Evolutionary conservation across 495 filamentous ascomycete genomes (phyloP).

Genomic region (Neurospora tetrasperma): DNA sequence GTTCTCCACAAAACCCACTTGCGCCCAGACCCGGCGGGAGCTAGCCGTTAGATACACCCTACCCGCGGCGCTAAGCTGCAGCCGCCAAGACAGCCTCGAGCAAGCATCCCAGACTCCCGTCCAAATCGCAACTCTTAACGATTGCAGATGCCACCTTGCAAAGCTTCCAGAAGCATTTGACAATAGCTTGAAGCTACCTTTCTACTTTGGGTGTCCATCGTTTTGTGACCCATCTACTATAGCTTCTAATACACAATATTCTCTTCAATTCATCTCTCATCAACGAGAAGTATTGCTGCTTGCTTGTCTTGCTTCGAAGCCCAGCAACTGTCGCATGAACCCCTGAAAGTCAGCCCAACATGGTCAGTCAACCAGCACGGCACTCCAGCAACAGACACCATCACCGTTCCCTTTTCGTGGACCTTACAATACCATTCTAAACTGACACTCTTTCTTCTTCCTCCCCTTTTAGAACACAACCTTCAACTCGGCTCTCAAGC

Average conservation of each 20-base stretch:
- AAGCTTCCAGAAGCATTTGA: not conserved
- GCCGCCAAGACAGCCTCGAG: not conserved
- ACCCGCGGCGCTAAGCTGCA: not conserved
- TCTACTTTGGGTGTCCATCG: not conserved
- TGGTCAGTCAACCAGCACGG: not conserved
- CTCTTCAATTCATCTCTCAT: not conserved
- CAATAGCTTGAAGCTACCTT: not conserved
- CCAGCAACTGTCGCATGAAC: not conserved
- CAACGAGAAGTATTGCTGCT: not conserved
- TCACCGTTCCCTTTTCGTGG: not conserved
- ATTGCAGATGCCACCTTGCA: not conserved
- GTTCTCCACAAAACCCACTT: not conserved
- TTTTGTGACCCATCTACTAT: not conserved
- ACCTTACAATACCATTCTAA: not conserved
- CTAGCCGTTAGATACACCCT: not conserved
- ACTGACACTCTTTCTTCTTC: not conserved
- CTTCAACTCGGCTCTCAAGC: conserved; percentile 93
- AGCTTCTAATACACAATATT: not conserved
- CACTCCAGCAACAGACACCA: not conserved
- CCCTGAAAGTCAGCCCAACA: not conserved
- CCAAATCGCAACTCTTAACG: not conserved
- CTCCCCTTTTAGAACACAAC: conserved; percentile 56
- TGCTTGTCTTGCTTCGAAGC: not conserved
- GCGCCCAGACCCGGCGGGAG: not conserved
- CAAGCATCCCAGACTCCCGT: not conserved